A percentile compares a stretch with the other conserved stretches of the same genome.
Conservation (phyloP, 306 rosid genomes). For the Spatholobus suberectus region DNA sequence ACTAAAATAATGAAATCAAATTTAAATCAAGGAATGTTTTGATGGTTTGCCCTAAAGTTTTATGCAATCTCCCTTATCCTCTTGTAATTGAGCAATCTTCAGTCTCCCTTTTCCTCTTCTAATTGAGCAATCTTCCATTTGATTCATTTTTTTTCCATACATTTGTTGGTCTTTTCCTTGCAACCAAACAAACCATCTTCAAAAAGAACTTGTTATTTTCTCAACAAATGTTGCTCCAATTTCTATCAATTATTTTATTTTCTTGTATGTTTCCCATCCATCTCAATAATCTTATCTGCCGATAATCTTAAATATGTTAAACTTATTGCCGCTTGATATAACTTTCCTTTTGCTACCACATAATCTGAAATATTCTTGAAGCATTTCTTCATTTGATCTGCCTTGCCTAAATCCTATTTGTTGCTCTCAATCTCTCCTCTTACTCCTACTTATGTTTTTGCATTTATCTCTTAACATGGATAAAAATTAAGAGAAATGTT, state of each 20-base stretch:
- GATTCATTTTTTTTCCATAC: background rate
- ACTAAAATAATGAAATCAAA: background rate
- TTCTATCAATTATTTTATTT: background rate
- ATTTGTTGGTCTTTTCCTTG: background rate
- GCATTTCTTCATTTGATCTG: too few species aligned
- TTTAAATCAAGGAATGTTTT: background rate
- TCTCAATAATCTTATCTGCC: background rate
- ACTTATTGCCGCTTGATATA: too few species aligned
- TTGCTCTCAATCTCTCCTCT: too few species aligned
- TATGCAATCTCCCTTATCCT: background rate
- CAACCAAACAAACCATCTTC: background rate
- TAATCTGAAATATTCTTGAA: too few species aligned
- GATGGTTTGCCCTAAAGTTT: background rate
- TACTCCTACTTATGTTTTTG: too few species aligned
- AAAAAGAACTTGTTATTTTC: background rate
- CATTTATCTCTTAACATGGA: too few species aligned
- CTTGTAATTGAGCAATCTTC: background rate
- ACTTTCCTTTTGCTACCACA: too few species aligned
- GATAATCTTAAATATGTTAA: too few species aligned
- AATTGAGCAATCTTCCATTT: background rate
- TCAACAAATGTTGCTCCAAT: background rate
- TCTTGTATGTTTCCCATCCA: background rate
- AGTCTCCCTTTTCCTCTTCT: too few species aligned
- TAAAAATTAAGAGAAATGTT: too few species aligned
- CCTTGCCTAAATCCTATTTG: too few species aligned